Evolutionary conservation across 176 grass and related monocot genomes (phyloP).

Genomic region (Melocanna baccifera): DNA sequence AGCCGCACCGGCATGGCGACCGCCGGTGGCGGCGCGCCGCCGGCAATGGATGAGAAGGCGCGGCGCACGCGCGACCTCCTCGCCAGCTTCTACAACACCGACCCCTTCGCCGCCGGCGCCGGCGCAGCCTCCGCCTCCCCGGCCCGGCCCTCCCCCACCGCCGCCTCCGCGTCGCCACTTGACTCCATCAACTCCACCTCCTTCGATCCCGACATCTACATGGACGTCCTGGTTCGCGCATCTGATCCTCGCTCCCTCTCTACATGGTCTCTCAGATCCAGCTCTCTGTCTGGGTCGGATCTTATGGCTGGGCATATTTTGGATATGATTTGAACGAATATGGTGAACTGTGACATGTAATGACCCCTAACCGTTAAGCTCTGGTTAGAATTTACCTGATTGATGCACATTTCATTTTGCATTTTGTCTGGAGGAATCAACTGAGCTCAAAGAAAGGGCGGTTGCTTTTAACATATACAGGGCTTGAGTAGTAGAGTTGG

Average conservation of each 20-base stretch:
- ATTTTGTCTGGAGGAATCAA: conserved; percentile 14
- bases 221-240: conserved; percentile 75
- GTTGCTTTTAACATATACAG: neutral
- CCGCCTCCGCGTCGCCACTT: conserved; percentile 46
- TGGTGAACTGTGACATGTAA: neutral
- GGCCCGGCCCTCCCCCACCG: conserved; percentile 19
- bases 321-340: neutral
- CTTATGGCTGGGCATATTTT: conserved; percentile 9
- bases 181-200: conserved; percentile 87
- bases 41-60: conserved; percentile 83
- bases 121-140: conserved; percentile 12
- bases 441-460: neutral
- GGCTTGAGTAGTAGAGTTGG: neutral
- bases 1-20: conserved; percentile 28
- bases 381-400: neutral
- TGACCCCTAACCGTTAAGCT: neutral
- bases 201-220: conserved; percentile 86
- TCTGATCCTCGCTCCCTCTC: conserved; percentile 13
- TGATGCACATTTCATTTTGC: neutral
- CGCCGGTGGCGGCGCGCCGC: neutral
- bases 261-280: conserved; percentile 40
- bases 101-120: conserved; percentile 26
- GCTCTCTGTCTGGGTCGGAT: neutral
- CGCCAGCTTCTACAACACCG: conserved; percentile 92
- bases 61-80: conserved; percentile 90